Evolutionary conservation across 192 early-diverging fungal species (phyloP).

Genomic region (Spizellomyces sp.): DNA sequence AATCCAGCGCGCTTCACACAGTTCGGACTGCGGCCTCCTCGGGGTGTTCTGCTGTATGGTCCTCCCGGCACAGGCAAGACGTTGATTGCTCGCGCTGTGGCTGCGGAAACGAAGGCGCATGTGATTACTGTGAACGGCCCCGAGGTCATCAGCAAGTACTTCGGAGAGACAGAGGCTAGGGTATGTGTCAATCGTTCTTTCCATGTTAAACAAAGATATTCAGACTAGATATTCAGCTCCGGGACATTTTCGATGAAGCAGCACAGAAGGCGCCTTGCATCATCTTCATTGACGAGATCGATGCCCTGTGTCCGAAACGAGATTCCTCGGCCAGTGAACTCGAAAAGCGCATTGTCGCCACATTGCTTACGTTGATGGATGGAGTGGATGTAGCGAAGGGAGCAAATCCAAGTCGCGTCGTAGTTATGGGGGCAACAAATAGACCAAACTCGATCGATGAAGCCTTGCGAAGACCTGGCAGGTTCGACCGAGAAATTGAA

Average conservation of each 20-base stretch:
- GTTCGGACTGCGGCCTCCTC: conserved; percentile 85
- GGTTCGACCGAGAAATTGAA: conserved; percentile 96
- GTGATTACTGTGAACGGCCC: conserved; percentile 92
- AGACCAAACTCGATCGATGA: conserved; percentile 85
- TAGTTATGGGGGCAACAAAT: conserved; percentile 94
- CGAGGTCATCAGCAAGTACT: conserved; percentile 85
- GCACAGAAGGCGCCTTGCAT: conserved; percentile 59
- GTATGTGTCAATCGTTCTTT: conserved; percentile 34
- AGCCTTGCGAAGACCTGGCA: conserved; percentile 88
- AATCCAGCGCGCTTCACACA: conserved; percentile 72
- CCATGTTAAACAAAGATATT: background rate
- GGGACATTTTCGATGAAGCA: conserved; percentile 59
- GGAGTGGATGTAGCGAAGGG: conserved; percentile 47
- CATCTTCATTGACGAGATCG: conserved; percentile 70
- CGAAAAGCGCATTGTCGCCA: conserved; percentile 89
- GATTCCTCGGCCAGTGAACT: conserved; percentile 73
- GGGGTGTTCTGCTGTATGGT: conserved; percentile 63
- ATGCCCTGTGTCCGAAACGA: conserved; percentile 53
- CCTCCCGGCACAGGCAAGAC: conserved; percentile 70
- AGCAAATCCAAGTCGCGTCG: conserved; percentile 42
- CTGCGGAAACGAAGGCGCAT: conserved; percentile 54
- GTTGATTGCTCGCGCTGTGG: conserved; percentile 61
- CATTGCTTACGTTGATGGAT: conserved; percentile 94
- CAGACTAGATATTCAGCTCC: conserved; percentile 9
- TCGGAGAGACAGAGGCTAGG: conserved; percentile 92